phyloP scores from a whole-genome alignment of 306 rosid genomes.

The Carpinus viminea region DNA sequence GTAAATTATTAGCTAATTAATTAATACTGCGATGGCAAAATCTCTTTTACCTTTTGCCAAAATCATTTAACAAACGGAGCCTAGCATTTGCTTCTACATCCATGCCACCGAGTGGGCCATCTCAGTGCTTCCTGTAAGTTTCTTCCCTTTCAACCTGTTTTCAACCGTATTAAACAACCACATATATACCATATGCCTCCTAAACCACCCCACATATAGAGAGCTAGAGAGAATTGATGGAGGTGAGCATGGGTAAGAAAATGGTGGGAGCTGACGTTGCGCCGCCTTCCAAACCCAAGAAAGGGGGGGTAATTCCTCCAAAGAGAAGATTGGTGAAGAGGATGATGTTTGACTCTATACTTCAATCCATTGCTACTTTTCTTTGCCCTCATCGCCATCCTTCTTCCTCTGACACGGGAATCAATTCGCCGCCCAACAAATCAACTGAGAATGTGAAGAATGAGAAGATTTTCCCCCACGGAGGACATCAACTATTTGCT shows the following conservation, averaged over 20 bases:
- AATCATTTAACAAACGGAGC: no score
- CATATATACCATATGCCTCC: no score
- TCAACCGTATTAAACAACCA: no score
- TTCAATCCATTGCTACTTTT: neutral
- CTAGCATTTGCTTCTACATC: no score
- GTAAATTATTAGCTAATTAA: no score
- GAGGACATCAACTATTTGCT: neutral
- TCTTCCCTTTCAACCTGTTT: no score
- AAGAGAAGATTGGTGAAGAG: constrained; percentile 25
- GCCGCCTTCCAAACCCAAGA: constrained; percentile 25
- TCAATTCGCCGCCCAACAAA: neutral
- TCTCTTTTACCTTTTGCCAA: no score
- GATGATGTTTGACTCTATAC: constrained; percentile 17
- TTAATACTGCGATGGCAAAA: no score
- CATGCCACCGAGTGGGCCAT: no score
- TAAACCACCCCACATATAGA: no score
- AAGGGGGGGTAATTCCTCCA: constrained; percentile 34
- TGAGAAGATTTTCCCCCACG: neutral
- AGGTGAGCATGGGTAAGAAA: neutral
- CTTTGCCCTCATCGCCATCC: neutral
- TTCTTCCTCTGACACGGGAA: neutral
- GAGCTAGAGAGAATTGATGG: constrained; percentile 1
- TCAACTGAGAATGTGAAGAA: neutral
- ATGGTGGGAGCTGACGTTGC: constrained; percentile 10
- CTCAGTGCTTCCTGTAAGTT: no score